Evolutionary conservation across 805 yeast genomes (phyloP), one percentile per base, ranked within the genome.

Genomic region (Pichia manshurica): DNA sequence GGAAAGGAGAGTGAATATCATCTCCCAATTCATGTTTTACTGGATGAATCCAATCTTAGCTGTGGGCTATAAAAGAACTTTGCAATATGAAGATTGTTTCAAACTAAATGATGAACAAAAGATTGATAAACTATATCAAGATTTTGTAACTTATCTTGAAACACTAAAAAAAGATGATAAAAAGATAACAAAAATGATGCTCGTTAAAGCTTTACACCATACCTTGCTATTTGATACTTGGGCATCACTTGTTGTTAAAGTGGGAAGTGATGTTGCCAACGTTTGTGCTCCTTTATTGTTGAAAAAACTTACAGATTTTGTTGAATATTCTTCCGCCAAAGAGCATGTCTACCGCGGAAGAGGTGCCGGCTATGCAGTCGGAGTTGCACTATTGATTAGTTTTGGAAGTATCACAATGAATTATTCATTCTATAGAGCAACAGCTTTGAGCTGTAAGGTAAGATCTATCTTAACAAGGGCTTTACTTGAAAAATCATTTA

Each of bases 341-440:
- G 16, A 15, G 6, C 9, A 33, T n/a, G 36, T 33, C 17, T 61
- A 69, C 8, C 65, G 68, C 46, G 85, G 82, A 32, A 72, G 69
- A 50, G 96, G 96, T 54, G 69, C 86, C 3, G 96, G 91, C 8
- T 85, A 78, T 57, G 80, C 91, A 7, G 65, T 89, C 39, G 95
- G 90, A n/a, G 71, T 82, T 12, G 75, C 81, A 39, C 56, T 72
- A 1, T 66, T 89, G 66, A 73, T 84, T 55, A 57, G 78, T 12
- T 45, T 71, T 2, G 63, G 71, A 40, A 76, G 80, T 25, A 42
- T 79, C 8, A 53, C 68, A 23, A 69, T 83, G 42, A 79, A 84
- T 49, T 85, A 81, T 60, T 79, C 73, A 50, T 84, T 86, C 58
- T 80, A 79, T 57, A 66, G 69, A 34, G 68, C 85, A 1, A 72